Conservation (phyloP, 257 asterid genomes). For the Gentiana straminea region DNA sequence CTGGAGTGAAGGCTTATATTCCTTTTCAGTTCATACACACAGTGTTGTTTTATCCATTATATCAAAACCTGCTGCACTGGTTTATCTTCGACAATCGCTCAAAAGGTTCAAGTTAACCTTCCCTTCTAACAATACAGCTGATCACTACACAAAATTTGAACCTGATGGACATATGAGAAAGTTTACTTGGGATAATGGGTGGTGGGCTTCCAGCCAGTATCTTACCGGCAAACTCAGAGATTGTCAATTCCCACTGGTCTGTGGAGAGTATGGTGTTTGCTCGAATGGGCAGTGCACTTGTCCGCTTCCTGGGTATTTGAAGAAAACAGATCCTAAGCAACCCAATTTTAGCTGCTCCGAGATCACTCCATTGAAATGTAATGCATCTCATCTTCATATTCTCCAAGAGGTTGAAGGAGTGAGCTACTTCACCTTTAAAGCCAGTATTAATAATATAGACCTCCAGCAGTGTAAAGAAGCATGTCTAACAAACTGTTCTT, state of each 20-base stretch:
- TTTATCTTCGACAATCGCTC: conserved; percentile 3
- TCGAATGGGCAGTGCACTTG: conserved; percentile 31
- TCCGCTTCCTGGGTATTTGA: conserved; percentile 23
- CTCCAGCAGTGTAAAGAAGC: conserved; percentile 22
- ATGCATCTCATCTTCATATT: conserved; percentile 13
- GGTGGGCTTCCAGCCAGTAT: no score
- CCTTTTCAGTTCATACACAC: conserved; percentile 8
- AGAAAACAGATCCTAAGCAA: conserved; percentile 12
- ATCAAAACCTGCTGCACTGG: conserved; percentile 20
- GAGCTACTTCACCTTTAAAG: conserved; percentile 20
- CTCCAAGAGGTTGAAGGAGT: conserved; percentile 22
- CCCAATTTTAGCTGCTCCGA: conserved; percentile 37
- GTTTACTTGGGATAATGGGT: conserved; percentile 14
- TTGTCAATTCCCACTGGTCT: conserved; percentile 31
- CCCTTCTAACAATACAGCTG: conserved; percentile 11
- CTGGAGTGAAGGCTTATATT: conserved; percentile 18
- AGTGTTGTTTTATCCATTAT: conserved; percentile 17
- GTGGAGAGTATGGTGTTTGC: conserved; percentile 37
- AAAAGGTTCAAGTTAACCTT: background rate
- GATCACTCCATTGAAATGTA: conserved; percentile 16
- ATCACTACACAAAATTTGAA: conserved; percentile 29
- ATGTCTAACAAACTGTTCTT: conserved; percentile 29
- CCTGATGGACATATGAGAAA: conserved; percentile 36
- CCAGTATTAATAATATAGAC: background rate
- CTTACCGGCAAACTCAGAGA: conserved; percentile 10